phyloP scores from a whole-genome alignment of 257 asterid genomes.

The Solanum rostratum region DNA sequence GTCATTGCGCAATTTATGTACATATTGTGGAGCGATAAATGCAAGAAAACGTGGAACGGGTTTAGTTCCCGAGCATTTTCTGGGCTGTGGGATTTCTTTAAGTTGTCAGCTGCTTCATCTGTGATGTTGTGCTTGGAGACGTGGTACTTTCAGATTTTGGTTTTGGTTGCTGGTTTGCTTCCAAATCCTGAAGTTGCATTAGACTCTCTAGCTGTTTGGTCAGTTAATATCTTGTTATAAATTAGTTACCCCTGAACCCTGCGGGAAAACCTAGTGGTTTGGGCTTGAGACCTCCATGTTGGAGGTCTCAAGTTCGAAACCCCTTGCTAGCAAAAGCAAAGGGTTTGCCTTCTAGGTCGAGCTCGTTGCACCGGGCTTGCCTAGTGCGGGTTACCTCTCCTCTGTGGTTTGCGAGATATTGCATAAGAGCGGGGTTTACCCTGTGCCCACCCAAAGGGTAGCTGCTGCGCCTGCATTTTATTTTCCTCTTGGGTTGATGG shows the following conservation, averaged over 20 bases:
- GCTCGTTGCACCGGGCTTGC: too few relatives aligned
- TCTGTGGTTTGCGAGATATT: too few relatives aligned
- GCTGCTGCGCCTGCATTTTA: too few relatives aligned
- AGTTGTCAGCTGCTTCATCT: slow-evolving; percentile 23
- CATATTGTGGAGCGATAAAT: slow-evolving; percentile 1
- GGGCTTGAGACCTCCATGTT: too few relatives aligned
- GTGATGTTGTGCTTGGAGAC: slow-evolving; percentile 29
- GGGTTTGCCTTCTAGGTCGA: too few relatives aligned
- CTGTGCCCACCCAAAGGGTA: too few relatives aligned
- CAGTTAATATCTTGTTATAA: neutral
- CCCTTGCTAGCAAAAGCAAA: too few relatives aligned
- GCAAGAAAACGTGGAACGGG: slow-evolving; percentile 21
- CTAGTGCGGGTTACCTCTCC: too few relatives aligned
- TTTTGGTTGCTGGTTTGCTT: slow-evolving; percentile 20
- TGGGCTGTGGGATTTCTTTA: slow-evolving; percentile 20
- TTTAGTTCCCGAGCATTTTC: slow-evolving; percentile 19
- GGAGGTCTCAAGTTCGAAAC: too few relatives aligned
- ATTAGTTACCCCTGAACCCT: neutral
- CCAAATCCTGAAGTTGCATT: slow-evolving; percentile 23
- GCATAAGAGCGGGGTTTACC: too few relatives aligned
- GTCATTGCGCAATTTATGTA: slow-evolving; percentile 16
- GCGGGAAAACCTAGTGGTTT: too few relatives aligned
- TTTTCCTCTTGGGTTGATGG: neutral
- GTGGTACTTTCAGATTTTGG: slow-evolving; percentile 20
- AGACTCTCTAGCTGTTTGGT: slow-evolving; percentile 25